Evolutionary conservation across 495 filamentous ascomycete genomes (phyloP).

Genomic region (Alectoria sarmentosa): DNA sequence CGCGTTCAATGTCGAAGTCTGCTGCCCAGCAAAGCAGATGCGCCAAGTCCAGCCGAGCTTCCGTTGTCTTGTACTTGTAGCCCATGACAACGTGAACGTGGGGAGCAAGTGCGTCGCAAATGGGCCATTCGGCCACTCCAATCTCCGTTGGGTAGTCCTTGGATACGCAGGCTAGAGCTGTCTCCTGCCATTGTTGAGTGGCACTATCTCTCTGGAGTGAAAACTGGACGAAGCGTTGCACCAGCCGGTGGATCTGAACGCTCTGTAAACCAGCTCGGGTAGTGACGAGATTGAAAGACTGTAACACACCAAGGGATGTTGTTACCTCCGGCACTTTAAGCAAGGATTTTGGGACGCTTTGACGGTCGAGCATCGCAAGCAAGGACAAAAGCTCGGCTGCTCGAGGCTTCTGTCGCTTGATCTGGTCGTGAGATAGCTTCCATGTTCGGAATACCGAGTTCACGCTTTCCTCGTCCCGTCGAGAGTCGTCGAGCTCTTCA

Average conservation of each 20-base stretch:
- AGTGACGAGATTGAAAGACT: conserved; percentile 30
- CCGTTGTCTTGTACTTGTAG: conserved; percentile 8
- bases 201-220: conserved; percentile 10
- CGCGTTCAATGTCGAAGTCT: conserved; percentile 18
- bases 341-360: conserved; percentile 35
- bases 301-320: conserved; percentile 32
- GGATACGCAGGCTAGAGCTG: conserved; percentile 8
- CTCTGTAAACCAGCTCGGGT: conserved; percentile 15
- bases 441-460: conserved; percentile 41
- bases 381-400: conserved; percentile 39
- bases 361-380: conserved; percentile 38
- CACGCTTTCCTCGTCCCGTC: conserved; percentile 30
- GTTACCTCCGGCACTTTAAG: conserved; percentile 25
- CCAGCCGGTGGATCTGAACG: conserved; percentile 30
- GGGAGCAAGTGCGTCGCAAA: conserved; percentile 14
- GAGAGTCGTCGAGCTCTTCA: conserved; percentile 35
- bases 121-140: conserved; percentile 11
- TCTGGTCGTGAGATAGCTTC: conserved; percentile 44
- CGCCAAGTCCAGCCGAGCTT: conserved; percentile 18
- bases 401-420: conserved; percentile 26
- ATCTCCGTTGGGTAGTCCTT: conserved; percentile 14
- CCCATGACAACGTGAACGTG: conserved; percentile 13
- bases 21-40: conserved; percentile 18
- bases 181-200: conserved; percentile 9
- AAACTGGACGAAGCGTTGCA: conserved; percentile 25